Base-by-base conservation (phyloP, 2,329 filamentous ascomycete genomes). In the Arthroderma uncinatum region DNA sequence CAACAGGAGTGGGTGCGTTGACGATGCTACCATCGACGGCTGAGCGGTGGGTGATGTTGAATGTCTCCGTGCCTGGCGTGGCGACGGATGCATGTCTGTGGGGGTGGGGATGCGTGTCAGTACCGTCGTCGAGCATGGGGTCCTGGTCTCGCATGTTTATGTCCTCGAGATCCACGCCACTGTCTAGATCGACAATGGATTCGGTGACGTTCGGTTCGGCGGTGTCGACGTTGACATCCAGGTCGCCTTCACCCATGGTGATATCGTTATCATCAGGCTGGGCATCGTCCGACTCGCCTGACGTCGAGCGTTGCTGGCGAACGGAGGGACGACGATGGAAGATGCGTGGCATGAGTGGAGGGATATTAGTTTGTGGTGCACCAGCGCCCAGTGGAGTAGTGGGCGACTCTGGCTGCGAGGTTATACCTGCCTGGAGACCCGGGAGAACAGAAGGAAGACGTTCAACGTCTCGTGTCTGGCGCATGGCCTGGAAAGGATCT, bases 361-460 rank as follows among this genome's bases (percentile, higher is more conserved):
- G 59, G 78, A 65, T 77, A 70, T 59, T 79, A 6, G 42, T 28
- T 68, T 73, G 85, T 53, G 77, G 73, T 56, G 73, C 84, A 23
- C 28, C 50, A 25, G 85, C 83, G 50, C 85, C 85, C 47, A 87
- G 79, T 12, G 90, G 90, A 0, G 90, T 95, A 5, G 89, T 93
- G 0, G 90, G 90, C 10, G 90, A 96, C 58, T 91, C 87, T 7
- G 93, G 93, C 68, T 95, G 91, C n/a, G 92, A 96, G 42, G 81
- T 80, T 56, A 90, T 74, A 55, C 86, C 85, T 9, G 80, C 78
- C 61, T 86, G 81, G 56, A 85, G 76, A 40, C 85, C 80, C 5
- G 86, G 82, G 47, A 85, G 78, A 84, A 93, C 94, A 55, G 87
- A 93, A 50, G 86, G 88, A 58, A 93, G 79, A 59, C 90, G 83